Percentiles rank a stretch among this genome's conserved stretches.
These are phyloP conservation scores for Neurospora sp. DNA, from an alignment of 495 filamentous ascomycete species.

Conservation along the genomic window DNA sequence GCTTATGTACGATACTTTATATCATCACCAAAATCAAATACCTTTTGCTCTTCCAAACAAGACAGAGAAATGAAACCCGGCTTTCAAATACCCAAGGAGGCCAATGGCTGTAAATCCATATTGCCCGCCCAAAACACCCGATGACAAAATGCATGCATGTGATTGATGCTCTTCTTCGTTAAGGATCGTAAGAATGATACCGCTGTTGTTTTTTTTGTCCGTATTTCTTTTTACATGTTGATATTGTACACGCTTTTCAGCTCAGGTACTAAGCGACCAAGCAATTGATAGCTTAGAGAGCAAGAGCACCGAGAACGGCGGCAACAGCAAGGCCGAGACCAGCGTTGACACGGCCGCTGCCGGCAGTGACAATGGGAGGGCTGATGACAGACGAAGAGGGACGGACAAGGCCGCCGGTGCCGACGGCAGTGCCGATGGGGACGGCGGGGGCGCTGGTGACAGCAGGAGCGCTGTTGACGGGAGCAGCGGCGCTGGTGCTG, in stretches of 20 bases:
- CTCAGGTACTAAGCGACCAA: no score
- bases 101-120: background rate
- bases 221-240: background rate
- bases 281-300: conserved; percentile 21
- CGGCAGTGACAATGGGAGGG: conserved; percentile 22
- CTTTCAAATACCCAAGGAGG: background rate
- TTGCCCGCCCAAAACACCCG: background rate
- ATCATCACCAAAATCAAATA: background rate
- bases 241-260: background rate
- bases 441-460: conserved; percentile 12
- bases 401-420: conserved; percentile 22
- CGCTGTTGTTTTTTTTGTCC: background rate
- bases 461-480: conserved; percentile 34
- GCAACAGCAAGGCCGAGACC: conserved; percentile 29
- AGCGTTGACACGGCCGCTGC: conserved; percentile 24
- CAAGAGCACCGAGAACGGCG: conserved; percentile 21
- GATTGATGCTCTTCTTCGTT: conserved; percentile 19
- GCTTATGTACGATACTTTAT: background rate
- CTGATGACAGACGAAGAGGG: conserved; percentile 9
- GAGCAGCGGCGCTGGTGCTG: conserved; percentile 36
- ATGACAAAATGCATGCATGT: background rate
- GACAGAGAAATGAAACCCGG: background rate
- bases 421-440: conserved; percentile 17
- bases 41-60: background rate
- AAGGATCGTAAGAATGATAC: conserved; percentile 34